These are phyloP conservation scores for Yamadazyma atmosphaerica DNA, from an alignment of 1,139 yeast species.

Conservation along the genomic window DNA sequence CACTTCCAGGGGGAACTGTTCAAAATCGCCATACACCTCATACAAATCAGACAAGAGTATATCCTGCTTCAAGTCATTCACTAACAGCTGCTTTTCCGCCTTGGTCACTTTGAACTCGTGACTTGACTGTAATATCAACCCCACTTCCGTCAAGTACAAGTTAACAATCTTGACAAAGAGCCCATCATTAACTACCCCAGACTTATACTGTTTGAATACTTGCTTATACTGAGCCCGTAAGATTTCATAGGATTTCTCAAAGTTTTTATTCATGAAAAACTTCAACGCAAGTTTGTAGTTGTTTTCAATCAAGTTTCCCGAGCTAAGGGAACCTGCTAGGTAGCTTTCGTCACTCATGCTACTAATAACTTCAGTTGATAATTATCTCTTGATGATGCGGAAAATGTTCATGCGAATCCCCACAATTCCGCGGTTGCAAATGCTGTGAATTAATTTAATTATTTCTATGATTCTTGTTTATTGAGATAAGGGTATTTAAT, in stretches of 20 bases:
- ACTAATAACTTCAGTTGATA: neutral
- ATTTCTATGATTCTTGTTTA: too few relatives aligned
- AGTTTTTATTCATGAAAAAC: constrained; percentile 41
- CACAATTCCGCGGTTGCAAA: neutral
- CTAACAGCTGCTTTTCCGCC: constrained; percentile 16
- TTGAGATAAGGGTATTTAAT: too few relatives aligned
- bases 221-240: constrained; percentile 24
- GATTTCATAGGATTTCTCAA: constrained; percentile 33
- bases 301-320: constrained; percentile 13
- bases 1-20: constrained; percentile 33
- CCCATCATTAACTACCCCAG: constrained; percentile 28
- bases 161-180: constrained; percentile 34
- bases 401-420: too few relatives aligned
- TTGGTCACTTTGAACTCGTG: constrained; percentile 17
- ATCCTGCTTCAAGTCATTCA: constrained; percentile 21
- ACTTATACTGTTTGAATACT: constrained; percentile 23
- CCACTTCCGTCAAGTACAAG: constrained; percentile 39
- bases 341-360: constrained; percentile 9
- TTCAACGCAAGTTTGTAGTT: constrained; percentile 39
- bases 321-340: constrained; percentile 12
- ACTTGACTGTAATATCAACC: constrained; percentile 25
- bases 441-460: too few relatives aligned
- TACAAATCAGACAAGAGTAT: constrained; percentile 24
- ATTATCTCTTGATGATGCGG: too few relatives aligned
- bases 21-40: constrained; percentile 20